Evolutionary conservation across 768 basidiomycete species (phyloP), one percentile per base, ranked within the genome.

Genomic region (Tulasnella sp.): DNA sequence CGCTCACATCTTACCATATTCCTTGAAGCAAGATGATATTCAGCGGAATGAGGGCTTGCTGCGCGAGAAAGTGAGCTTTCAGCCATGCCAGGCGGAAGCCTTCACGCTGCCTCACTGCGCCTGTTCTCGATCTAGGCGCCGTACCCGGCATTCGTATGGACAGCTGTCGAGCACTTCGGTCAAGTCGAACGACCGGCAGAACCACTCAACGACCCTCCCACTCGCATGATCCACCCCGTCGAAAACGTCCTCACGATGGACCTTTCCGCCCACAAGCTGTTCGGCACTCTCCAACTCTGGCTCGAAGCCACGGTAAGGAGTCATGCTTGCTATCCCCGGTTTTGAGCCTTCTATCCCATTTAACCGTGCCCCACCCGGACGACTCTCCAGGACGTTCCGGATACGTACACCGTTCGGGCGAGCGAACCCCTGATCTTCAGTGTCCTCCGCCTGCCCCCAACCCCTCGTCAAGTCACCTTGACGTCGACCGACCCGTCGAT

Each of bases 141-240:
- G 22, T 77, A 75, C 69, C 62, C 76, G 35, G 67, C 72, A 11
- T 35, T 69, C 26, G 72, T 76, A 2, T 75, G 72, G 74, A 71
- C 76, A 5, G 72, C 79, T n/a, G 35, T 80, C 34, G 64, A 76
- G 6, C 42, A 65, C 14, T 76, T 77, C 66, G 62, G 70, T 29
- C 32, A 44, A 59, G 40, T 62, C 22, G 29, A 36, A 29, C 19
- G 76, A 17, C 12, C 29, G 29, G 34, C 73, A 22, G 42, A 76
- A 14, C 78, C 78, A 68, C 66, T 80, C 59, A 75, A 78, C 39
- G 80, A 77, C 11, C 47, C 66, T 26, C 70, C 73, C 19, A 75
- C n/a, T n/a, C n/a, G n/a, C n/a, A n/a, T n/a, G n/a, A n/a, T 79
- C 14, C 79, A 81, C 72, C 77, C 59, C 14, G 19, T 76, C 17